Base-by-base conservation (phyloP, 768 basidiomycete genomes). In the Xerocomellus amylosporus region DNA sequence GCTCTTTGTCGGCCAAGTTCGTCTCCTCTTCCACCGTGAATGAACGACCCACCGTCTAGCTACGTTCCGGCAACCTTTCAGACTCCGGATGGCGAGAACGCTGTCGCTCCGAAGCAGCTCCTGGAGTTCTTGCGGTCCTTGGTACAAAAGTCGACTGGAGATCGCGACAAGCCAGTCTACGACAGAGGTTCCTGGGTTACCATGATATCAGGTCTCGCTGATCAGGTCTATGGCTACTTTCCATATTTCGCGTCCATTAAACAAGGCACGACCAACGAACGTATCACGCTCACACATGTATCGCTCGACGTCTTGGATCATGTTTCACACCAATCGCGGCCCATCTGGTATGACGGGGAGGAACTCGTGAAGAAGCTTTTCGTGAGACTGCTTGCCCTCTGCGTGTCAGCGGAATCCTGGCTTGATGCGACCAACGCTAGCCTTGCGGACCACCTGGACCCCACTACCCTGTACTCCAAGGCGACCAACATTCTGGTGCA, bases 401-500 rank as follows among this genome's bases (percentile, higher is more conserved):
- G 79, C 62, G 65, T 75, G 49, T 75, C 77, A 2, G 72, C 88
- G 34, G 85, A 86, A 56, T 66, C 77, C 31, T 90, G 88, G 84
- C 64, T 77, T 33, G 80, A 81, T 47, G 73, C 72, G n/a, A 72
- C 74, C 40, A 71, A 73, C 20, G 58, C 68, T n/a, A 61, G 56
- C 22, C 68, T 76, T 45, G 74, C 73, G 20, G 77, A 65, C 15
- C 64, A 77, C 41, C 69, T 74, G 26, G 73, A 75, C 13, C 86
- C 88, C 0, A 64, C 64, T 5, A 68, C 72, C 3, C 66, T 90
- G 58, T 81, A 77, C 62, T 70, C 75, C 33, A 79, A 74, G 55
- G 75, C 80, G 4, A 69, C 77, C 19, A 61, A 71, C 28, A 76
- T 78, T 17, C 67, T 79, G 22, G 70, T 76, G 6, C 69, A 72